Evolutionary conservation across 2,329 filamentous ascomycete genomes (phyloP), one percentile per base, ranked within the genome.

Genomic region (Lachnellula willkommii): DNA sequence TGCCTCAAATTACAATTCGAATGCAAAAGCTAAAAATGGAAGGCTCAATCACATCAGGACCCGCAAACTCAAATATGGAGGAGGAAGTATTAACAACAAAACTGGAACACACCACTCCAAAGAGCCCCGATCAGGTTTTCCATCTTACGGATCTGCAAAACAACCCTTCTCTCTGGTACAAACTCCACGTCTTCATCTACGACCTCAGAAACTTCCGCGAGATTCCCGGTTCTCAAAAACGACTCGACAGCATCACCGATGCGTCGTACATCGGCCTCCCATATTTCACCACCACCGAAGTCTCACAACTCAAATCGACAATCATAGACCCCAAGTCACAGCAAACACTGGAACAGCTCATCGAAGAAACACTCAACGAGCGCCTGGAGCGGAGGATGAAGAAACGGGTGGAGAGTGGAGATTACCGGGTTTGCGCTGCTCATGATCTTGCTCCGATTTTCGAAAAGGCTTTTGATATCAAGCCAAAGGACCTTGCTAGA

Each of bases 351-450:
- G 50, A 54, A 12, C 48, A 56, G 5, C 15, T 56, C 4, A 61
- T 69, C 2, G 42, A 65, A 53, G 57, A 61, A 26, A 62, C 55
- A 1, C 53, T 67, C 15, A 37, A 59, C 4, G 58, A 67, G 40
- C 54, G 66, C 9, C 42, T 70, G 17, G 58, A 67, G 48, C 59
- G 65, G 17, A 57, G 68, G 11, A 65, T 65, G 35, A 68, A 70
- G 53, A 70, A 69, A 55, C 57, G 68, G 1, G 55, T 61, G 6
- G 63, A 67, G 17, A 69, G 60, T 8, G 59, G 59, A 1, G 68
- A 71, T 47, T 71, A 65, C 55, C 56, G 67, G 1, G 59, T 71
- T n/a, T 72, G 68, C 50, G 65, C 70, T n/a, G 69, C 69, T 3
- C 69, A 72, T 53, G 69, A 72, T 57, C 47, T 71, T 43, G 37